Evolutionary conservation across 1,284 basidiomycete species (phyloP).

Genomic region (Austropuccinia psidii): DNA sequence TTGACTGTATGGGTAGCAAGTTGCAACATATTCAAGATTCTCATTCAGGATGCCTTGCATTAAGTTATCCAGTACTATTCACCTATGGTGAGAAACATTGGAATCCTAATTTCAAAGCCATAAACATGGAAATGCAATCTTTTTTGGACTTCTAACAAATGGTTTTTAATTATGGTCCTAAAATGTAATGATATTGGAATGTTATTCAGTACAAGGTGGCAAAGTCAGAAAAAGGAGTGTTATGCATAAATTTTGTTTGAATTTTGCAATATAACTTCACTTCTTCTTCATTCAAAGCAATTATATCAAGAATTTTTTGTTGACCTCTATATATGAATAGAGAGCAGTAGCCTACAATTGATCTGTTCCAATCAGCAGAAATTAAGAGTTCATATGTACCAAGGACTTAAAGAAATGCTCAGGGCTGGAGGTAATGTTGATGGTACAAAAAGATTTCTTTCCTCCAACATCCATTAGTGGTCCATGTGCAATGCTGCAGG

Average conservation of each 20-base stretch:
- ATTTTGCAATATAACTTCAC: background rate
- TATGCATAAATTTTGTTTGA: background rate
- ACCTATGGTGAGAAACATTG: background rate
- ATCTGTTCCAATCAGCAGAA: background rate
- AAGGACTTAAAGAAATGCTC: background rate
- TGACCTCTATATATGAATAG: slow-evolving; percentile 9
- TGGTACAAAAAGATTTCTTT: slow-evolving; percentile 43
- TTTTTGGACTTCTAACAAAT: background rate
- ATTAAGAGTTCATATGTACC: background rate
- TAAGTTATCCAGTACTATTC: slow-evolving; percentile 11
- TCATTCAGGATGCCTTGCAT: background rate
- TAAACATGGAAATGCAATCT: background rate
- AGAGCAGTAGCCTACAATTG: background rate
- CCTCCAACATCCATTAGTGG: slow-evolving; percentile 49
- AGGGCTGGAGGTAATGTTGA: slow-evolving; percentile 9
- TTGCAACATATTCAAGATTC: background rate
- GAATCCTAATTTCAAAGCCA: background rate
- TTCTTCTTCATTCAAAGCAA: background rate
- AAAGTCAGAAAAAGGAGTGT: background rate
- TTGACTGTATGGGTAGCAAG: background rate
- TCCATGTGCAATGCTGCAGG: slow-evolving; percentile 46
- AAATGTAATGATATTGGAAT: no score
- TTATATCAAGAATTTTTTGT: background rate
- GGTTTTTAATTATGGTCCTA: no score
- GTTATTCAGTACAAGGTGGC: background rate